Evolutionary conservation across 371 early-diverging fungal species (phyloP).

Genomic region (Mortierella sp.): DNA sequence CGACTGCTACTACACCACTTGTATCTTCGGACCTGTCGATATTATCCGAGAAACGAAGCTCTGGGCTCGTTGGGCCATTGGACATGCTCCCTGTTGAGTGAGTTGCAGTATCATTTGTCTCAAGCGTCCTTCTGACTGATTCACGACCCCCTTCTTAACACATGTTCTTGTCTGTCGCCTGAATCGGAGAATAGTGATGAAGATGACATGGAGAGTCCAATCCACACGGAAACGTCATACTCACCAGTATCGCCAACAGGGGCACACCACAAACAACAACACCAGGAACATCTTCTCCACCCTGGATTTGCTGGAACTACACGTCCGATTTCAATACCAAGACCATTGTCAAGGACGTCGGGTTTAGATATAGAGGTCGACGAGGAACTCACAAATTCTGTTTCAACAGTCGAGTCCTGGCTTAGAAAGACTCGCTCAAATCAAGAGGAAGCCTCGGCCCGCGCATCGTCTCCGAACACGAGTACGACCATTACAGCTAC

Average conservation of each 20-base stretch:
- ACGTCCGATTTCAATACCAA: slow-evolving; percentile 8
- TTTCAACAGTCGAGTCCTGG: slow-evolving; percentile 37
- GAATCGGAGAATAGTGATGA: too few relatives aligned
- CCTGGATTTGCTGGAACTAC: slow-evolving; percentile 3
- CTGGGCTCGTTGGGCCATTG: slow-evolving; percentile 1
- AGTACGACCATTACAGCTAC: background rate
- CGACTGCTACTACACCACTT: slow-evolving; percentile 4
- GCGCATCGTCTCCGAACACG: too few relatives aligned
- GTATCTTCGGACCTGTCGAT: slow-evolving; percentile 15
- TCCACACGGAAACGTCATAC: too few relatives aligned
- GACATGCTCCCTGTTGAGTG: background rate
- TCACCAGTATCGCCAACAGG: too few relatives aligned
- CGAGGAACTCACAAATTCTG: slow-evolving; percentile 24
- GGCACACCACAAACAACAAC: background rate
- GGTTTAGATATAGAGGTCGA: slow-evolving; percentile 14
- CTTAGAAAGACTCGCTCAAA: slow-evolving; percentile 17
- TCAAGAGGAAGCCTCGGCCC: background rate
- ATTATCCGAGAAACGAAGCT: slow-evolving; percentile 1
- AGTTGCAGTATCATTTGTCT: too few relatives aligned
- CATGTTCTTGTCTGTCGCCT: too few relatives aligned
- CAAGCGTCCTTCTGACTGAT: too few relatives aligned
- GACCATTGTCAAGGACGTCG: background rate
- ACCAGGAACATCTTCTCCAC: background rate
- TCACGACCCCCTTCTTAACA: too few relatives aligned
- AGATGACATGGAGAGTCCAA: too few relatives aligned